Evolutionary conservation across 176 grass and related monocot genomes (phyloP).

Genomic region (Avena eriantha): DNA sequence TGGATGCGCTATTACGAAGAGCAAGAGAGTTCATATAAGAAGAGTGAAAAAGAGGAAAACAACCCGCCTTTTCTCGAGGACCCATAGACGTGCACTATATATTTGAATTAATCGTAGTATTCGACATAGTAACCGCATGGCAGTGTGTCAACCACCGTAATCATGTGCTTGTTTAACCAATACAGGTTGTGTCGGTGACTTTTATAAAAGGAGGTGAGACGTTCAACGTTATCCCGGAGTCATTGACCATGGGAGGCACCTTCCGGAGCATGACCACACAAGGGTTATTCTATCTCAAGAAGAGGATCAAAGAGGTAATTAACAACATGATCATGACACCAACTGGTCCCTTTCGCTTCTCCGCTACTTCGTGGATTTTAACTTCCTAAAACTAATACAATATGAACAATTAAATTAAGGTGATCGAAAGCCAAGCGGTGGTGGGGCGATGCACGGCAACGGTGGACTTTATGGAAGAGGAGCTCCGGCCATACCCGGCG

Average conservation of each 20-base stretch:
- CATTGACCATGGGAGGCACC: background rate
- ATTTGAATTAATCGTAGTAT: background rate
- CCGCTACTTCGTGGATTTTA: too few relatives aligned
- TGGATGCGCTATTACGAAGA: too few relatives aligned
- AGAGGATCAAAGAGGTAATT: slow-evolving; percentile 3
- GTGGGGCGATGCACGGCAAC: background rate
- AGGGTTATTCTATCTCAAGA: background rate
- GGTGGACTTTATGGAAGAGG: slow-evolving; percentile 12
- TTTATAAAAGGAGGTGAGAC: slow-evolving; percentile 3
- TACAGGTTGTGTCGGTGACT: background rate
- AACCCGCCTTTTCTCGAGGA: too few relatives aligned
- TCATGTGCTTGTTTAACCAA: background rate
- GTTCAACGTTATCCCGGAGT: slow-evolving; percentile 18
- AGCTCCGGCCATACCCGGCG: slow-evolving; percentile 1
- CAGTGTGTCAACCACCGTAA: too few relatives aligned
- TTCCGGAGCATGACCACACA: background rate
- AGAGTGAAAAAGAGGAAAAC: too few relatives aligned
- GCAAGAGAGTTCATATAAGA: too few relatives aligned
- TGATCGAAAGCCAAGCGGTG: too few relatives aligned
- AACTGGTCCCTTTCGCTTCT: background rate
- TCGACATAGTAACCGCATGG: background rate
- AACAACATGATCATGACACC: background rate
- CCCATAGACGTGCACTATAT: too few relatives aligned
- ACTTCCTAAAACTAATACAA: too few relatives aligned
- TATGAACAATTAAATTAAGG: too few relatives aligned